phyloP scores from a whole-genome alignment of 163 green algal genomes.

The Trebouxia gelatinosa region DNA sequence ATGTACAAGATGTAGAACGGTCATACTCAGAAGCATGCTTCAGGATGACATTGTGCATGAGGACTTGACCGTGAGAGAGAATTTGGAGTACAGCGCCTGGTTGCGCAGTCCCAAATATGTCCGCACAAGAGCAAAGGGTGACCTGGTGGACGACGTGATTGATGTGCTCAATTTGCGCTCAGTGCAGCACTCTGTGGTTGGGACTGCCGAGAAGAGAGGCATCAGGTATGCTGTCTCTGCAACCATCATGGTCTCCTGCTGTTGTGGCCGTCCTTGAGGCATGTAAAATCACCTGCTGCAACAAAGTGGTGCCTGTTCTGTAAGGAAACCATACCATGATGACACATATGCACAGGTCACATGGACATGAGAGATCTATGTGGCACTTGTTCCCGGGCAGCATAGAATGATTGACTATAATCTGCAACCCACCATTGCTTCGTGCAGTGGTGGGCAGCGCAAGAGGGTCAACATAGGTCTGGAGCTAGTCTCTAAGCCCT shows the following conservation, averaged over 20 bases:
- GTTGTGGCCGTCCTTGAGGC: background rate
- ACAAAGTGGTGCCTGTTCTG: too few relatives aligned
- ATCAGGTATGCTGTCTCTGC: constrained; percentile 51
- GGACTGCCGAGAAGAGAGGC: constrained; percentile 57
- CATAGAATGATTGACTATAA: too few relatives aligned
- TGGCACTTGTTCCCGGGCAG: too few relatives aligned
- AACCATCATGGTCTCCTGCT: background rate
- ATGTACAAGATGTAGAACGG: too few relatives aligned
- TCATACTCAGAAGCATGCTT: too few relatives aligned
- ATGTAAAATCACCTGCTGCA: too few relatives aligned
- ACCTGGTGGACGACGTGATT: constrained; percentile 37
- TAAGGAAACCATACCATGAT: too few relatives aligned
- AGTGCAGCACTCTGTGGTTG: constrained; percentile 67
- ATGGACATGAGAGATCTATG: too few relatives aligned
- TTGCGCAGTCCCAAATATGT: constrained; percentile 38
- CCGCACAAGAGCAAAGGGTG: constrained; percentile 3
- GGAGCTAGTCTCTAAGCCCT: constrained; percentile 76
- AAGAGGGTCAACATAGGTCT: constrained; percentile 93
- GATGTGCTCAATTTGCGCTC: constrained; percentile 39
- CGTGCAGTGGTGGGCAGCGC: constrained; percentile 73
- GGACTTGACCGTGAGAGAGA: constrained; percentile 83
- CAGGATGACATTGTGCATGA: constrained; percentile 67
- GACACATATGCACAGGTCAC: too few relatives aligned
- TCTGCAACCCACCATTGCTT: background rate
- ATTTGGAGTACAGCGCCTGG: constrained; percentile 65